Evolutionary conservation across 2,329 filamentous ascomycete species (phyloP), one percentile per base, ranked within the genome.

Genomic region (Fusarium bulbicola): DNA sequence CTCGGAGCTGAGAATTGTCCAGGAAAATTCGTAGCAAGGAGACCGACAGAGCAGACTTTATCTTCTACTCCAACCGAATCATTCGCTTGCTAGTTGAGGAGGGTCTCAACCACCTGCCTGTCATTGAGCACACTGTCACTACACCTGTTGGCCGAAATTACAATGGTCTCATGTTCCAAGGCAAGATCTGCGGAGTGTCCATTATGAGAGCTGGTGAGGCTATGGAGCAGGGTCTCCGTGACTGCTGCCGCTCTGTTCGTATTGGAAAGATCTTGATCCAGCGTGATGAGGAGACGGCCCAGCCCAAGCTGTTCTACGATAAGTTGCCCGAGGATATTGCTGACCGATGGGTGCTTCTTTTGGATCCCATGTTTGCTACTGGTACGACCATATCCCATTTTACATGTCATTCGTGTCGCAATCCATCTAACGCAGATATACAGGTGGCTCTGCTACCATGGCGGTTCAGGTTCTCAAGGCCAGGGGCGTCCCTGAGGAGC

Each of bases 301-400:
- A 92, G 85, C 96, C 96, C 18, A 96, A 95, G 82, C 88, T 99
- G 16, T 99, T 98, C 83, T 99, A 98, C 83, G 95, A 98, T 79
- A 99, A 99, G 85, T 88, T 99, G 42, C 96, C 96, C 12, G 92
- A 94, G 80, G 96, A 99, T 81, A 98, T 99, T 81, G 90, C 93
- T 30, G 89, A 95, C 61, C 88, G 96, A 81, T 99, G 96, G 95
- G 95, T 98, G 40, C 85, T 99, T 68, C 86, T 99, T 49, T 85
- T 99, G 50, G 96, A 99, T 81, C 96, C 96, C n/a, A 99, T 99
- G 96, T 95, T 99, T 84, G 96, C 96, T 65, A 99, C 96, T 76
- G 95, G 94, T 95, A 84, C 78, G 53, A 34, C 26, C 28, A 40
- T 30, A 40, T 39, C 26, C 26, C 37, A 45, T 50, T 71, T 40